Percentiles rank a stretch among this genome's conserved stretches.
phyloP scores from a whole-genome alignment of 2,329 filamentous ascomycete genomes.

The Verticillium alfalfae region DNA sequence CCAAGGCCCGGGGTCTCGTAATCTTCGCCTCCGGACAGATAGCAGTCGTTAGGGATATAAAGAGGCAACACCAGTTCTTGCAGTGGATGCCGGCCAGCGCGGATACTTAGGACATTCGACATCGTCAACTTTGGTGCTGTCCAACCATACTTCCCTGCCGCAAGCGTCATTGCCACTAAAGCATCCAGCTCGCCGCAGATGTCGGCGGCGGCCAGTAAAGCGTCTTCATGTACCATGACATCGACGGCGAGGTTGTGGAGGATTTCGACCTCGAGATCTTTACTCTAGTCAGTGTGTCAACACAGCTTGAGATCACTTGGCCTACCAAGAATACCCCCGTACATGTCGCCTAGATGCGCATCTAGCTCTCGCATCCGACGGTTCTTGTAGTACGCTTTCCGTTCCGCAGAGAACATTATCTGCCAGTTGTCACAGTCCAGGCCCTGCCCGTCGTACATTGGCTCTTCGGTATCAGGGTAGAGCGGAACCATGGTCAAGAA shows the following conservation, averaged over 20 bases:
- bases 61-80: slow-evolving; percentile 78
- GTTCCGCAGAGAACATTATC: slow-evolving; percentile 67
- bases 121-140: slow-evolving; percentile 62
- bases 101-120: slow-evolving; percentile 67
- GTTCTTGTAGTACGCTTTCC: slow-evolving; percentile 81
- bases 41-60: slow-evolving; percentile 79
- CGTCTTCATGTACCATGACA: slow-evolving; percentile 62
- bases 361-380: slow-evolving; percentile 76
- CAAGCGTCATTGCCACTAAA: slow-evolving; percentile 72
- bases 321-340: slow-evolving; percentile 74
- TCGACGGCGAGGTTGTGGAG: slow-evolving; percentile 68
- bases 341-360: slow-evolving; percentile 75
- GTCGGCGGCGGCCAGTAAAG: slow-evolving; percentile 67
- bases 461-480: slow-evolving; percentile 31
- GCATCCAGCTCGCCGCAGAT: slow-evolving; percentile 84
- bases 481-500: slow-evolving; percentile 74
- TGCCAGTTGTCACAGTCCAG: slow-evolving; percentile 62
- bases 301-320: neutral
- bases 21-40: slow-evolving; percentile 56
- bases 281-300: neutral
- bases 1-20: neutral
- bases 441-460: slow-evolving; percentile 57
- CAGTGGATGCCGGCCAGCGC: slow-evolving; percentile 76
- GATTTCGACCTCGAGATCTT: slow-evolving; percentile 85
- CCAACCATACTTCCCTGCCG: slow-evolving; percentile 70